Evolutionary conservation across 2,329 filamentous ascomycete species (phyloP).

Genomic region (Akanthomyces uredinophilus): DNA sequence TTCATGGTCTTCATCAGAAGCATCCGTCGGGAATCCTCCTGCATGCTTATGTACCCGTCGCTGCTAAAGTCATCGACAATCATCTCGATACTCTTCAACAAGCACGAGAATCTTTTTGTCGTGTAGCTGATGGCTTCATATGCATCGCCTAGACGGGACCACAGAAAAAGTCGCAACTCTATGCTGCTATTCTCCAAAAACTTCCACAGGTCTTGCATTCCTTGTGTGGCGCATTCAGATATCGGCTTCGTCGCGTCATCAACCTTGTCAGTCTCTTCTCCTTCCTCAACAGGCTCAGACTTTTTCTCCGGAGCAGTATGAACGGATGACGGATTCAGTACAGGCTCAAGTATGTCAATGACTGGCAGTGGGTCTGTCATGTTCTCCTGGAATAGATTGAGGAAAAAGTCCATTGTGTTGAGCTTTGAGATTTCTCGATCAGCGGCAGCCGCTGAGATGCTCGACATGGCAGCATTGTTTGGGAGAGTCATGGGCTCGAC

Average conservation of each 20-base stretch:
- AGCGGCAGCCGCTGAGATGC: constrained; percentile 75
- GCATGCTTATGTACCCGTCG: constrained; percentile 58
- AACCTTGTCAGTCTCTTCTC: constrained; percentile 7
- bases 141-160: constrained; percentile 84
- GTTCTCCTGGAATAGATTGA: constrained; percentile 80
- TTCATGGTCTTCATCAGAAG: constrained; percentile 72
- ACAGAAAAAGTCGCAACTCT: constrained; percentile 78
- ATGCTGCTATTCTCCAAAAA: constrained; percentile 79
- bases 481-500: constrained; percentile 48
- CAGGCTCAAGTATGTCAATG: constrained; percentile 88
- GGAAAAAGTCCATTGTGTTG: constrained; percentile 94
- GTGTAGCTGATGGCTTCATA: constrained; percentile 80
- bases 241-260: constrained; percentile 35
- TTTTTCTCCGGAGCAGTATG: constrained; percentile 22
- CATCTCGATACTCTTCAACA: constrained; percentile 79
- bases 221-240: constrained; percentile 48
- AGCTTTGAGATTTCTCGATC: constrained; percentile 89
- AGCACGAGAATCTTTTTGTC: constrained; percentile 84
- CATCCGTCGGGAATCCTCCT: constrained; percentile 60
- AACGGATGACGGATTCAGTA: constrained; percentile 69
- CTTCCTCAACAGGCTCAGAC: neutral
- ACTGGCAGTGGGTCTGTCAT: constrained; percentile 74
- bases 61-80: constrained; percentile 58
- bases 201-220: constrained; percentile 72
- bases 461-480: constrained; percentile 86